phyloP scores from a whole-genome alignment of 73 alveolate species.

The Paramecium caudatum region DNA sequence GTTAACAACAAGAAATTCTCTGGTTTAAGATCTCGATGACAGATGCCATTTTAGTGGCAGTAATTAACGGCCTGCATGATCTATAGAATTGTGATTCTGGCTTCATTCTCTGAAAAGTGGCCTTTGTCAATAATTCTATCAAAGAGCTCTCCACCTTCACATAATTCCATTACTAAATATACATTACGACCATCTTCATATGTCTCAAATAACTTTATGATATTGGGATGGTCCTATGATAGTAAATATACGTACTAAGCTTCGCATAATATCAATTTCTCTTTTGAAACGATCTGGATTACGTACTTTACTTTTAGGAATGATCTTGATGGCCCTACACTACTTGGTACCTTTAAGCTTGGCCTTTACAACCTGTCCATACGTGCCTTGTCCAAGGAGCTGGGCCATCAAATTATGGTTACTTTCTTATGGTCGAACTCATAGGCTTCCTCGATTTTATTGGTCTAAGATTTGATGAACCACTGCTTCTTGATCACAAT shows the following conservation, averaged over 20 bases:
- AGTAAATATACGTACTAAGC: constrained; percentile 71
- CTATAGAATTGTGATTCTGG: constrained; percentile 83
- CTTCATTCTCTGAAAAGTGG: constrained; percentile 90
- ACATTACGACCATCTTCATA: constrained; percentile 82
- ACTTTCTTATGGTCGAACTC: constrained; percentile 72
- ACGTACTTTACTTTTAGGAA: constrained; percentile 89
- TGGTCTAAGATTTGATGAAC: constrained; percentile 73
- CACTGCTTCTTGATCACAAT: constrained; percentile 72
- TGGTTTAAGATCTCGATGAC: constrained; percentile 96
- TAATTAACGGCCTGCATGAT: constrained; percentile 86
- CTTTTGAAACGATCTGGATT: constrained; percentile 80
- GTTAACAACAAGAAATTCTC: constrained; percentile 88
- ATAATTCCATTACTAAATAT: constrained; percentile 85
- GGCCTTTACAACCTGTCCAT: constrained; percentile 75
- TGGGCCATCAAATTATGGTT: neutral
- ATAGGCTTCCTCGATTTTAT: constrained; percentile 69
- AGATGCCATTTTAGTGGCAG: constrained; percentile 86
- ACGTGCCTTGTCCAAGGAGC: constrained; percentile 74
- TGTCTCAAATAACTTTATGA: constrained; percentile 85
- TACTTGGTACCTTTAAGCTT: constrained; percentile 65
- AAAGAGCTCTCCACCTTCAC: constrained; percentile 96
- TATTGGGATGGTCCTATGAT: constrained; percentile 87
- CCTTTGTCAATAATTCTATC: constrained; percentile 87
- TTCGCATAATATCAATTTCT: constrained; percentile 79
- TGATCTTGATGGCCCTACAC: constrained; percentile 90